Percentiles rank a stretch among this genome's conserved stretches.
These are phyloP conservation scores for Nicotiana undulata DNA, from an alignment of 257 asterid species.

Conservation along the genomic window DNA sequence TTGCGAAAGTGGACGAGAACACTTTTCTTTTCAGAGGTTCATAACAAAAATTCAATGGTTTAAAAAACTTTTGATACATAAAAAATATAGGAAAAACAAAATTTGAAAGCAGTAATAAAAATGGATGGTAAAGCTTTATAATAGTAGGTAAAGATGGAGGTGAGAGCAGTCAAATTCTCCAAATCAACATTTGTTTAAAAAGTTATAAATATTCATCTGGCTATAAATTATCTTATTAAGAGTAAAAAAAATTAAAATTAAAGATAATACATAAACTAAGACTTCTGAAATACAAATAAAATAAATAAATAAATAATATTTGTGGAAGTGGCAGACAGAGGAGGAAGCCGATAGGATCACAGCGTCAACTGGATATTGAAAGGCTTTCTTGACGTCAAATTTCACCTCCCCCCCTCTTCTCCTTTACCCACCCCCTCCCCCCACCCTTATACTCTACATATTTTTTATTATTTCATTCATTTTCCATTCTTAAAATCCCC, in stretches of 20 bases:
- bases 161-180: neutral
- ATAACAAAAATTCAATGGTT: neutral
- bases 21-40: neutral
- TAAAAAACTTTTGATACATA: neutral
- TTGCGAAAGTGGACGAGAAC: neutral
- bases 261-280: too few species aligned
- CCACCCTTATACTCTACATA: neutral
- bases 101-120: neutral
- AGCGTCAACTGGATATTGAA: slow-evolving; percentile 33
- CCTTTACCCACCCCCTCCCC: neutral
- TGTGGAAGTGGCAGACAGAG: slow-evolving; percentile 61
- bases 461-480: neutral
- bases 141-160: neutral
- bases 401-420: neutral
- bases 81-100: neutral
- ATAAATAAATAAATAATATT: neutral
- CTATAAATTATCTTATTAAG: too few species aligned
- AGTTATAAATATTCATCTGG: too few species aligned
- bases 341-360: slow-evolving; percentile 43
- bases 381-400: slow-evolving; percentile 6
- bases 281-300: neutral
- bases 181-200: neutral
- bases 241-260: too few species aligned
- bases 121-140: neutral
- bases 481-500: neutral